Base-by-base conservation (phyloP, 805 yeast species). In the Lipomyces chichibuensis region DNA sequence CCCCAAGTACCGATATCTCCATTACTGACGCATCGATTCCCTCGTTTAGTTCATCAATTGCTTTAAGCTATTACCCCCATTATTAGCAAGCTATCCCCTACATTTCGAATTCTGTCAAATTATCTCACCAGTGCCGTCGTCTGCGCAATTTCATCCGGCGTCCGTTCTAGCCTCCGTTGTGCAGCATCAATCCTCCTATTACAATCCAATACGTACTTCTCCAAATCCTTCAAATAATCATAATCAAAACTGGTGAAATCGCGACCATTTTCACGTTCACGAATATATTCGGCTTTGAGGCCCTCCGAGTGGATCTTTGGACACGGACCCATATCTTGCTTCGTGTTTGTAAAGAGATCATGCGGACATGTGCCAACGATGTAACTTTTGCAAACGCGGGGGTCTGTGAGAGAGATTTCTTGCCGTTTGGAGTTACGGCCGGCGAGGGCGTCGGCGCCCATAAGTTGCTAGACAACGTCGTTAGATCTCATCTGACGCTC, bases 341-440 rank as follows among this genome's bases (percentile, higher is more conserved):
- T 92, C 13, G 97, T 91, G 6, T 91, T 91, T 13, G 83, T 83
- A 74, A 93, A 90, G 58, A 92, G 76, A 70, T 92, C 97, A 76
- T 90, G 88, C 0, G 97, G 94, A 73, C 98, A 93, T 8, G 85
- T 84, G 0, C 95, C 97, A 17, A 91, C 91, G n/a, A 93, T 77
- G 75, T 88, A 93, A 23, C 90, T 82, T 75, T 89, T 90, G 78
- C 98, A 93, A 6, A 92, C 87, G 56, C 85, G 80, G 14, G 86
- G 82, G 62, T 87, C 88, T 46, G 79, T 77, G 60, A 88, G 76
- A 77, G 81, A 71, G 75, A 86, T 64, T 37, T 70, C 67, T 76
- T 81, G 74, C 73, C 84, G 72, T 72, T 79, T 67, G 78, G 78
- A 69, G 77, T 66, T 66, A 56, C 74, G 64, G 61, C 74, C 65